These are phyloP conservation scores for Nepenthes mirabilis DNA, from an alignment of 148 eudicot genomes.

Conservation along the genomic window DNA sequence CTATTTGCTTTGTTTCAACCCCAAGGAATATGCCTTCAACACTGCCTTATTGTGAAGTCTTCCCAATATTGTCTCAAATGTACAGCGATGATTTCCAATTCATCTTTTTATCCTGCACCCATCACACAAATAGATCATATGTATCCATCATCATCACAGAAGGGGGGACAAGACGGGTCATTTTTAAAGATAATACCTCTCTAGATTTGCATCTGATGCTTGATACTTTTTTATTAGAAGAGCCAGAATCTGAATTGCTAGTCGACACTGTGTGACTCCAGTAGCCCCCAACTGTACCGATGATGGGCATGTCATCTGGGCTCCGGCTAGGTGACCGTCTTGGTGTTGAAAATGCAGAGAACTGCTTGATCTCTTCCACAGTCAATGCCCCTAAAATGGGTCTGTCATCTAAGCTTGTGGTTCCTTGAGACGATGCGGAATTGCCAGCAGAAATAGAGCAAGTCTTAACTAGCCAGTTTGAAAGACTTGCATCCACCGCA, in stretches of 20 bases:
- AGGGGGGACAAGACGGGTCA: not conserved
- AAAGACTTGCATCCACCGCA: not conserved
- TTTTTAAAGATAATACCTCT: constrained; percentile 12
- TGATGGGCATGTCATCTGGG: constrained; percentile 39
- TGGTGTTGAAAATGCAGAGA: constrained; percentile 31
- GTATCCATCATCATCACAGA: not conserved
- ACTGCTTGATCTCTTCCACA: constrained; percentile 25
- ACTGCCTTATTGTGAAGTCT: constrained; percentile 22
- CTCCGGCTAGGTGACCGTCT: constrained; percentile 26
- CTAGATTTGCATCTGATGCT: constrained; percentile 19
- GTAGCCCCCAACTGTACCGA: constrained; percentile 64
- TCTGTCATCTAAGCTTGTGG: constrained; percentile 18
- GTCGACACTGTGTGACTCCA: constrained; percentile 38
- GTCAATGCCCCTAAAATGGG: constrained; percentile 19
- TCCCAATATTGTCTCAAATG: constrained; percentile 41
- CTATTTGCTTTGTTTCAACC: not conserved
- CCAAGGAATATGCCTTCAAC: not conserved
- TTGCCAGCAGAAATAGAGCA: not conserved
- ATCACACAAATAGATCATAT: not conserved
- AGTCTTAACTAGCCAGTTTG: not conserved
- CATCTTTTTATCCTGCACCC: constrained; percentile 28
- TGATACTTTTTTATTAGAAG: constrained; percentile 6
- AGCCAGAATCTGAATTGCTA: constrained; percentile 16
- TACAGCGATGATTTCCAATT: constrained; percentile 19
- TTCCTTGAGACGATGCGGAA: not conserved